Evolutionary conservation across 805 yeast species (phyloP).

Genomic region (Brettanomyces anomalus): DNA sequence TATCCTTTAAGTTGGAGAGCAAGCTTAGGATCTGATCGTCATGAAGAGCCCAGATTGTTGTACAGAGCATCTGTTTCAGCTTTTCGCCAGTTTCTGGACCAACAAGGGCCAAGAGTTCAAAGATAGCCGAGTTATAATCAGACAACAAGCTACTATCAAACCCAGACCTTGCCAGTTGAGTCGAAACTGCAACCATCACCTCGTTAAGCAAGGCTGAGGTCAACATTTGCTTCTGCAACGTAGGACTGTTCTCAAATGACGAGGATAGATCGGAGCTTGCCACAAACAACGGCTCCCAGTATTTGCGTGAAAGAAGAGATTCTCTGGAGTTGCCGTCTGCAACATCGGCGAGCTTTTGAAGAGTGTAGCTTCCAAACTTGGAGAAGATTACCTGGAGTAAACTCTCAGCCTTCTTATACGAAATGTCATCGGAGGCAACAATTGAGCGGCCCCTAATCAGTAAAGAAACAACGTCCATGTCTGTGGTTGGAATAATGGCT

Average conservation of each 20-base stretch:
- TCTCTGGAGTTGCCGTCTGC: slow-evolving; percentile 1
- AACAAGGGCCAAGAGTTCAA: not conserved
- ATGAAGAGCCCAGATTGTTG: slow-evolving; percentile 5
- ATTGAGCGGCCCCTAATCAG: slow-evolving; percentile 30
- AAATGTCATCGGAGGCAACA: slow-evolving; percentile 16
- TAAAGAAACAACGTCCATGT: slow-evolving; percentile 40
- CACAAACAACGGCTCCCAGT: slow-evolving; percentile 16
- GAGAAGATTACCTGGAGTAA: slow-evolving; percentile 31
- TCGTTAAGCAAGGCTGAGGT: slow-evolving; percentile 20
- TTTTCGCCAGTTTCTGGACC: not conserved
- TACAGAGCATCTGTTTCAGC: not conserved
- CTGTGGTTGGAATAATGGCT: slow-evolving; percentile 32
- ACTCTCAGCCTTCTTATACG: slow-evolving; percentile 15
- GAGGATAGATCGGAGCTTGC: too few species aligned
- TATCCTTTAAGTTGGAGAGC: not conserved
- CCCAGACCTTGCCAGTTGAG: not conserved
- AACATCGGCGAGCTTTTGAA: slow-evolving; percentile 11
- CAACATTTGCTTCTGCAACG: slow-evolving; percentile 8
- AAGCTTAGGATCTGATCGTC: slow-evolving; percentile 4
- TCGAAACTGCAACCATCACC: slow-evolving; percentile 13
- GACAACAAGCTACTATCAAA: too few species aligned
- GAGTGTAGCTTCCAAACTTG: slow-evolving; percentile 34
- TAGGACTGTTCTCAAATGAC: slow-evolving; percentile 1
- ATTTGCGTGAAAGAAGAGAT: slow-evolving; percentile 14
- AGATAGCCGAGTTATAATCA: not conserved